These are phyloP conservation scores for Colletotrichum truncatum DNA, from an alignment of 2,329 filamentous ascomycete species.

Conservation along the genomic window DNA sequence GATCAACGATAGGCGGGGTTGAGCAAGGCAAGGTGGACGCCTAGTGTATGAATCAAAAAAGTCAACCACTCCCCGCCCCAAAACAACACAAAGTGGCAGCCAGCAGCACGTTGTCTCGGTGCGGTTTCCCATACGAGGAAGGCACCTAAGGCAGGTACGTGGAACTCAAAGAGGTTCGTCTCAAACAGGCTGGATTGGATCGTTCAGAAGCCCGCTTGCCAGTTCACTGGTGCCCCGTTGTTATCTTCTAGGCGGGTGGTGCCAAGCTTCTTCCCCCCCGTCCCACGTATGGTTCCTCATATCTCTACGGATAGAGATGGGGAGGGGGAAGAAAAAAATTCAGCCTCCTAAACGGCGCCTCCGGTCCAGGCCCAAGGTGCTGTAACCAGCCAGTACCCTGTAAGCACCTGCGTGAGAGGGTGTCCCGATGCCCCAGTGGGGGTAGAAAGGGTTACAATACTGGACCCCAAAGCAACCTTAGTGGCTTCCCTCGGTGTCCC, in stretches of 20 bases:
- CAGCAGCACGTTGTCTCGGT: constrained; percentile 2
- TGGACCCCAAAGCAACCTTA: constrained; percentile 2
- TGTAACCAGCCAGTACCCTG: constrained; percentile 19
- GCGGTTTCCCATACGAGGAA: constrained; percentile 4
- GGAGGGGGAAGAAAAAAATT: background rate
- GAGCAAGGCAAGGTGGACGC: background rate
- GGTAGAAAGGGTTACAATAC: constrained; percentile 20
- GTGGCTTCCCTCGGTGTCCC: constrained; percentile 24
- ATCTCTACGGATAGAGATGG: background rate
- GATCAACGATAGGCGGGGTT: background rate
- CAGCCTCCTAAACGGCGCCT: constrained; percentile 15
- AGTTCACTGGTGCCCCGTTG: background rate
- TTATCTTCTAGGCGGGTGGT: background rate
- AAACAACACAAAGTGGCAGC: background rate
- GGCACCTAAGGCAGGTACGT: background rate
- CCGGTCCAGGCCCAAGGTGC: constrained; percentile 4
- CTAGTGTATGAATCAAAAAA: too few relatives aligned
- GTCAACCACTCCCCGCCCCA: too few relatives aligned
- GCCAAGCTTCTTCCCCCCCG: background rate
- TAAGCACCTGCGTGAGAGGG: background rate
- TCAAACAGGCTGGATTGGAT: background rate
- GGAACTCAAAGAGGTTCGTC: background rate
- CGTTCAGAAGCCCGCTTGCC: background rate
- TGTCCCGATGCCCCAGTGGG: too few relatives aligned
- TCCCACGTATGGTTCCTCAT: background rate